Evolutionary conservation across 257 asterid genomes (phyloP).

Genomic region (Mitragyna speciosa): DNA sequence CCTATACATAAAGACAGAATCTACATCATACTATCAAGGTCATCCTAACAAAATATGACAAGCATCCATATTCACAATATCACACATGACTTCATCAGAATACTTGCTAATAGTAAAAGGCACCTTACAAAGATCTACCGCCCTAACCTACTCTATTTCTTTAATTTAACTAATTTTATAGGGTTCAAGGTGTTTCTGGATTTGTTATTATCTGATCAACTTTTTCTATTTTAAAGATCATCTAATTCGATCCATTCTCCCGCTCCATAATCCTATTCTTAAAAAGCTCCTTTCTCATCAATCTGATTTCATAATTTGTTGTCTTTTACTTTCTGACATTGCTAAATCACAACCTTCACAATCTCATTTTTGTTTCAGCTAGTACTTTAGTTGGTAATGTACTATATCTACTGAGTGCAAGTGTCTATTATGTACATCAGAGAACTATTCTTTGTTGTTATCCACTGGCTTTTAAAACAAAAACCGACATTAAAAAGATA

Average conservation of each 20-base stretch:
- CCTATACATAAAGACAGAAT: no score
- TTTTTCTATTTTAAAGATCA: neutral
- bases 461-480: no score
- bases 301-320: neutral
- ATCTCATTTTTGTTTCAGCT: neutral
- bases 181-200: no score
- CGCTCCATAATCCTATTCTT: neutral
- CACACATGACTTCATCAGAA: no score
- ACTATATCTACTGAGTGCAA: neutral
- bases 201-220: neutral
- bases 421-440: neutral
- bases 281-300: neutral
- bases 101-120: no score
- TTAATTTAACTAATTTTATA: no score
- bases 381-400: neutral
- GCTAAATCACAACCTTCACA: neutral
- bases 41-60: no score
- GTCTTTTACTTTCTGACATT: neutral
- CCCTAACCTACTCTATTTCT: no score
- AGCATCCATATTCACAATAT: no score
- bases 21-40: no score
- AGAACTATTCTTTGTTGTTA: neutral
- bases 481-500: no score
- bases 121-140: no score
- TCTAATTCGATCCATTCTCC: neutral